phyloP scores from a whole-genome alignment of 1,284 basidiomycete genomes.

The Papiliotrema fonsecae region DNA sequence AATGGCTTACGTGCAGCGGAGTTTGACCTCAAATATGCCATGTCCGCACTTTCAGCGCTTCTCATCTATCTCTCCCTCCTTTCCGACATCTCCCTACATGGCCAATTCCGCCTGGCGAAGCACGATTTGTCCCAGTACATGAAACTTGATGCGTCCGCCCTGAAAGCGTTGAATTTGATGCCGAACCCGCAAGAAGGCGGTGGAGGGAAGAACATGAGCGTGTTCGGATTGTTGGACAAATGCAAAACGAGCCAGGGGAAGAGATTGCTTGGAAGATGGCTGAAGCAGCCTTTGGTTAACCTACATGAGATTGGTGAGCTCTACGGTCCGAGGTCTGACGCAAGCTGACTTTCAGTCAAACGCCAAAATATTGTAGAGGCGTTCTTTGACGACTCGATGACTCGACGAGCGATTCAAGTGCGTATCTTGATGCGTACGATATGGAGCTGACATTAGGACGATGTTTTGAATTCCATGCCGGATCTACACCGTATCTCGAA shows the following conservation, averaged over 20 bases:
- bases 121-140: slow-evolving; percentile 95
- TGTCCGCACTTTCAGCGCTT: slow-evolving; percentile 74
- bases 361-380: slow-evolving; percentile 82
- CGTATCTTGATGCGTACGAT: slow-evolving; percentile 5
- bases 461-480: slow-evolving; percentile 84
- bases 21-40: slow-evolving; percentile 70
- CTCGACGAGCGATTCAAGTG: slow-evolving; percentile 69
- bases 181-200: slow-evolving; percentile 61
- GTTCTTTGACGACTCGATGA: slow-evolving; percentile 73
- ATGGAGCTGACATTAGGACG: slow-evolving; percentile 57
- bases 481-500: slow-evolving; percentile 92
- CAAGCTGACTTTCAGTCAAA: not conserved
- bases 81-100: slow-evolving; percentile 75
- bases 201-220: slow-evolving; percentile 68
- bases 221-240: slow-evolving; percentile 86
- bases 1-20: slow-evolving; percentile 56
- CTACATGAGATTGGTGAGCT: slow-evolving; percentile 84
- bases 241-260: slow-evolving; percentile 96
- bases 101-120: slow-evolving; percentile 71
- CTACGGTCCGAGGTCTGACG: too few relatives aligned
- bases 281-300: slow-evolving; percentile 95
- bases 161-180: slow-evolving; percentile 83
- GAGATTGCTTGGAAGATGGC: slow-evolving; percentile 84
- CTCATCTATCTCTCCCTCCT: slow-evolving; percentile 78
- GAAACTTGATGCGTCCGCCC: slow-evolving; percentile 89